Conservation (phyloP, 768 basidiomycete genomes). For the Tricholoma sp. region DNA sequence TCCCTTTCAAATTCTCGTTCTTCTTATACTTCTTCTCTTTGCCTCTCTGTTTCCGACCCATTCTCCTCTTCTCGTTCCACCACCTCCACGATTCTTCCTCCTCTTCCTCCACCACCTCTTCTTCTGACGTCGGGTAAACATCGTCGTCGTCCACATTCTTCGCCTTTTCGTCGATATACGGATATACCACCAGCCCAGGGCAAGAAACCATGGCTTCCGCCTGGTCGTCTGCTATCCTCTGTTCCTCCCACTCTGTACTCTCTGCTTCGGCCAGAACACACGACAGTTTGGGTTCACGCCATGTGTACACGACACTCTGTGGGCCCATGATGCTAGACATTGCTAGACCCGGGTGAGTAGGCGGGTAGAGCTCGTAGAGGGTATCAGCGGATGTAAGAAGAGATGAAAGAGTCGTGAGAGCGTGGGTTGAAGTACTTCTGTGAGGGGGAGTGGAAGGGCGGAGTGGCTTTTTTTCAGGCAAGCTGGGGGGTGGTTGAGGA, state of each 20-base stretch:
- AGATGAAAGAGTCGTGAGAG: slow-evolving; percentile 31
- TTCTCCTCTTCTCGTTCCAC: slow-evolving; percentile 10
- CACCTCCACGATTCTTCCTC: slow-evolving; percentile 3
- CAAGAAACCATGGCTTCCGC: slow-evolving; percentile 57
- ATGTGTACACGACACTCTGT: slow-evolving; percentile 71
- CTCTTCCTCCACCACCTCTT: slow-evolving; percentile 11
- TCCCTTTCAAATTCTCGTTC: slow-evolving; percentile 15
- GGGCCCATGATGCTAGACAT: slow-evolving; percentile 69
- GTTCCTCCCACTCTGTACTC: not conserved
- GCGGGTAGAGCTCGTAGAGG: slow-evolving; percentile 55
- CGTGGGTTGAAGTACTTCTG: not conserved
- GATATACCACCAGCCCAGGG: slow-evolving; percentile 55
- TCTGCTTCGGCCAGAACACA: slow-evolving; percentile 11
- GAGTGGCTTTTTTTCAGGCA: not conserved
- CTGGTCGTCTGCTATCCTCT: slow-evolving; percentile 42
- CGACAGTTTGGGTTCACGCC: slow-evolving; percentile 46
- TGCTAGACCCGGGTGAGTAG: slow-evolving; percentile 47
- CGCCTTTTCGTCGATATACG: slow-evolving; percentile 31
- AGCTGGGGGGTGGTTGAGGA: not conserved
- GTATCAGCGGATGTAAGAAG: slow-evolving; percentile 56
- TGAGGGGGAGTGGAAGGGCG: not conserved
- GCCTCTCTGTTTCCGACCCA: slow-evolving; percentile 6
- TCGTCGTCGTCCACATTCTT: slow-evolving; percentile 15
- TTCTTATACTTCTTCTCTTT: slow-evolving; percentile 8
- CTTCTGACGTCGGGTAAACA: slow-evolving; percentile 14